Evolutionary conservation across 768 basidiomycete species (phyloP), one percentile per base, ranked within the genome.

Genomic region (Lentinula guzmanii): DNA sequence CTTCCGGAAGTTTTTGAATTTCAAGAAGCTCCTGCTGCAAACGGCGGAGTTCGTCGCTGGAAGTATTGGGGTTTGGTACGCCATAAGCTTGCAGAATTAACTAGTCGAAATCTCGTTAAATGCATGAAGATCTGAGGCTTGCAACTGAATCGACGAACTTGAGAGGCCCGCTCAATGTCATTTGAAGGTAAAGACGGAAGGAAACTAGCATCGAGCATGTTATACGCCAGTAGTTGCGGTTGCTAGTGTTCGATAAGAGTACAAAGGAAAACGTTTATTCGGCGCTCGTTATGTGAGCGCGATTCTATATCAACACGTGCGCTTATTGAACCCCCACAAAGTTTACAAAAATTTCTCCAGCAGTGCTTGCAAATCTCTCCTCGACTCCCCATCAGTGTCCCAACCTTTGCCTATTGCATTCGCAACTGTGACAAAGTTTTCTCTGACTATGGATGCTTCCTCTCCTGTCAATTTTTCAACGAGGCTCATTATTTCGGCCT

Each of bases 11-110:
- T 66, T 87, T 89, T 71, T 91, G 90, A 10, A 91, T 81, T 63
- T 90, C 87, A 64, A 88, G 89, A 4, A 91, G 80, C 62, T 90
- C 87, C 58, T 83, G 84, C 67, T 91, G 90, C 5, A 87, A 75
- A 21, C 79, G 78, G 34, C 84, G 83, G 59, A 89, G 80, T 24
- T 82, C 78, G 24, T 87, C 86, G 1, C 85, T 78, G 37, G 82
- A 80, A 0, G 82, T 73, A 6, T 71, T 68, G 43, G 75, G 71
- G 18, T 79, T 76, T 16, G 76, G 69, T 9, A 85, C 82, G 24
- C 83, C 76, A 64, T 89, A 89, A 7, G 86, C 86, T 68, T 84
- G 83, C 63, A 84, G 83, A 64, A 91, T 89, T 64, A 90, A 75
- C 89, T 91, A 56, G n/a, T 45, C 28, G 34, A 46, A 61, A 57